Evolutionary conservation across 352 stramenopile genomes (phyloP).

Genomic region (Globisporangium parvum): DNA sequence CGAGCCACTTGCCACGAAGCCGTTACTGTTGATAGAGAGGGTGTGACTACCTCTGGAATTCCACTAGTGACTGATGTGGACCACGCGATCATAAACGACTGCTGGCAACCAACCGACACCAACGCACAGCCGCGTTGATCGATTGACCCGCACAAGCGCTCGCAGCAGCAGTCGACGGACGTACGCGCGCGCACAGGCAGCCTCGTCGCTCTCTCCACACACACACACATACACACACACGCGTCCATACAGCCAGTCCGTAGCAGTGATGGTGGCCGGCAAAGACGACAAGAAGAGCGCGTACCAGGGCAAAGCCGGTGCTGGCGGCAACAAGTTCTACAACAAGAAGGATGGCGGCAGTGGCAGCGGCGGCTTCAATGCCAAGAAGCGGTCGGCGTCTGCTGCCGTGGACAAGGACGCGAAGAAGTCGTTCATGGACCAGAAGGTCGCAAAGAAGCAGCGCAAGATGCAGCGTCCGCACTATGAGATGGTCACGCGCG

Average conservation of each 20-base stretch:
- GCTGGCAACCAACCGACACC: too few species aligned
- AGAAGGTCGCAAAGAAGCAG: constrained; percentile 90
- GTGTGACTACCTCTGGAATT: too few species aligned
- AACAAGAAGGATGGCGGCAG: constrained; percentile 1
- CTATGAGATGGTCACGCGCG: constrained; percentile 89
- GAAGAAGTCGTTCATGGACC: constrained; percentile 84
- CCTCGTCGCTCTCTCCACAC: background rate
- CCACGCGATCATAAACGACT: too few species aligned
- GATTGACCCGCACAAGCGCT: too few species aligned
- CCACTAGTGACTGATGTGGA: too few species aligned
- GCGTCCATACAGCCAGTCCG: background rate
- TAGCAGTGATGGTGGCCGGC: constrained; percentile 5
- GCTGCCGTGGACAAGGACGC: constrained; percentile 36
- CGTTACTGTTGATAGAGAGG: too few species aligned
- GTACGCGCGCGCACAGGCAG: too few species aligned
- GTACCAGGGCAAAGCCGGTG: constrained; percentile 9
- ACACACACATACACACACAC: background rate
- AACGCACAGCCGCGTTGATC: too few species aligned
- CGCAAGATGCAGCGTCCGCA: constrained; percentile 92
- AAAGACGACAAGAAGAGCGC: constrained; percentile 15
- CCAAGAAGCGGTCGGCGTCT: constrained; percentile 57
- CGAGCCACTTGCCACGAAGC: too few species aligned
- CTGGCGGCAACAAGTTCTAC: constrained; percentile 8
- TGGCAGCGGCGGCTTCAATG: constrained; percentile 24
- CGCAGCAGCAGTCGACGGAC: too few species aligned